Evolutionary conservation across 352 stramenopile species (phyloP), one percentile per base, ranked within the genome.

Genomic region (Phytophthora capsici): DNA sequence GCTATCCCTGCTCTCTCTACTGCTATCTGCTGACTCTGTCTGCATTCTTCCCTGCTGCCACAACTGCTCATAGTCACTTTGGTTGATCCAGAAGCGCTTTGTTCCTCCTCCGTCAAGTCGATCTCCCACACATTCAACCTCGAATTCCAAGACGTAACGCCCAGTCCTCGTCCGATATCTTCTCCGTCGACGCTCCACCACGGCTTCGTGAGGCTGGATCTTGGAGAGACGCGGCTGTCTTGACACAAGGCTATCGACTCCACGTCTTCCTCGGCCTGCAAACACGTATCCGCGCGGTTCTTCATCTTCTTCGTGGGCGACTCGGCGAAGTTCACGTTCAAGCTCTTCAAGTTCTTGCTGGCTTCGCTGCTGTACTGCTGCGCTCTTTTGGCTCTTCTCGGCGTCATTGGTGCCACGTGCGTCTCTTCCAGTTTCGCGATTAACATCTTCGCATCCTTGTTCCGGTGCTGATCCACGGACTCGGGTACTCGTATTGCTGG

Each of bases 141-240:
- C 52, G 14, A 59, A 51, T 34, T 51, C 40, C 38, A 59, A 6
- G 5, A 59, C 19, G 38, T 59, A 59, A 7, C 52, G 25, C 2
- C 52, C 52, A 26, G n/a, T 47, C 0, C 40, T 0, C 7, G 40
- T 47, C 14, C 40, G 4, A 10, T 30, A 38, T 12, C 8, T 16
- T 2, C 46, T 8, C 12, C 46, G 1, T 0, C 46, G 6, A 26
- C 46, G 40, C 10, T 41, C 45, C 5, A 25, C 14, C 6, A 23
- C 25, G 0, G 2, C 4, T 26, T 25, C 16, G 4, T 7, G 13
- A 10, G 25, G 6, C 13, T 20, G 0, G 10, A 19, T 19, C 8
- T 16, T 4, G 4, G 6, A 22, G 10, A 26, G 17, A 6, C 17
- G 6, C 1, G n/a, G 40, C 6, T 26, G 6, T 26, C 40, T 9